These are phyloP conservation scores for Rhodocollybia butyracea DNA, from an alignment of 768 basidiomycete species.

Conservation along the genomic window DNA sequence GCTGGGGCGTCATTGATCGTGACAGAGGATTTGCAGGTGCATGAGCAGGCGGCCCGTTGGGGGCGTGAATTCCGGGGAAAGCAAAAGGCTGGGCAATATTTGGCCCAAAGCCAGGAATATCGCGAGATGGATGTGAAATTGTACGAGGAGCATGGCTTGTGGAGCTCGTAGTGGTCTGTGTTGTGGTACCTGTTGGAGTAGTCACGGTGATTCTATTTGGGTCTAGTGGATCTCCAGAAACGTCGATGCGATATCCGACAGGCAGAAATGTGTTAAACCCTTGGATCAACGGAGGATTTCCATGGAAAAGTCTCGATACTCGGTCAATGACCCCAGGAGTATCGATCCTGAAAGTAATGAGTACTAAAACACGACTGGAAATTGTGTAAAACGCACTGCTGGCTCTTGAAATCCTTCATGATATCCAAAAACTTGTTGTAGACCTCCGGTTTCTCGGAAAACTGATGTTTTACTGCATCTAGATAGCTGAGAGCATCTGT, in stretches of 20 bases:
- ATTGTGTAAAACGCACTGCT: slow-evolving; percentile 56
- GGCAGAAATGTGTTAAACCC: slow-evolving; percentile 99
- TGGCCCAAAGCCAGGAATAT: slow-evolving; percentile 26
- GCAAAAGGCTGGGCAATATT: slow-evolving; percentile 27
- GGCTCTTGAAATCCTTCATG: slow-evolving; percentile 99
- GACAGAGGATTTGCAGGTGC: slow-evolving; percentile 37
- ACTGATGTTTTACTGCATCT: slow-evolving; percentile 90
- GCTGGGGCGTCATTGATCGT: slow-evolving; percentile 53
- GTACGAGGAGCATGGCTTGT: slow-evolving; percentile 4
- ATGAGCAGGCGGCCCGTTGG: slow-evolving; percentile 22
- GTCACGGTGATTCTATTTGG: slow-evolving; percentile 78
- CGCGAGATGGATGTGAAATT: slow-evolving; percentile 23
- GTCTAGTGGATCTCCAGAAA: slow-evolving; percentile 67
- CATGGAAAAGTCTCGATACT: slow-evolving; percentile 89
- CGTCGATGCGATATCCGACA: slow-evolving; percentile 90
- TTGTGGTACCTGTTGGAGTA: slow-evolving; percentile 71
- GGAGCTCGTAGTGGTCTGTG: slow-evolving; percentile 50
- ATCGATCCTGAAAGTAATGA: slow-evolving; percentile 68
- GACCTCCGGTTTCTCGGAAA: slow-evolving; percentile 89
- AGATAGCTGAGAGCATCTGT: slow-evolving; percentile 92
- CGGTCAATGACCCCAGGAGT: slow-evolving; percentile 96
- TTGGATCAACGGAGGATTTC: slow-evolving; percentile 86
- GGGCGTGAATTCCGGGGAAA: slow-evolving; percentile 22
- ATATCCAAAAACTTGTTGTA: slow-evolving; percentile 95
- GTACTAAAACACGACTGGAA: slow-evolving; percentile 10